Conservation (phyloP, 768 basidiomycete species). For the Collybia nuda region DNA sequence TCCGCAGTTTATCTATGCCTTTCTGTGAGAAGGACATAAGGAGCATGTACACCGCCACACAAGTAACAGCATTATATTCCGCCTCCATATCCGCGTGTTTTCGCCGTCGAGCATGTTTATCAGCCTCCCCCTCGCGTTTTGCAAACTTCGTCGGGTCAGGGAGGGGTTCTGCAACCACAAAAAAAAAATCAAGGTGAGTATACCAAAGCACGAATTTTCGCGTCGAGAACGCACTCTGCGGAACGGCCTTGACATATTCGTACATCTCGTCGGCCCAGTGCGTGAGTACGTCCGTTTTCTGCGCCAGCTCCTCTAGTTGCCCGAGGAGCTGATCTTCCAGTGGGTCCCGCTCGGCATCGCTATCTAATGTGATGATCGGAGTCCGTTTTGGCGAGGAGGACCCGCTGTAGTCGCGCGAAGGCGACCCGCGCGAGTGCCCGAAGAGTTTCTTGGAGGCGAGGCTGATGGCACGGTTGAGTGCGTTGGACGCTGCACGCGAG, state of each 20-base stretch:
- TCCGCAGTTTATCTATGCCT: constrained; percentile 82
- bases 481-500: constrained; percentile 67
- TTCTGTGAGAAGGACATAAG: constrained; percentile 91
- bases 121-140: constrained; percentile 69
- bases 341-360: constrained; percentile 54
- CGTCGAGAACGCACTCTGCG: constrained; percentile 62
- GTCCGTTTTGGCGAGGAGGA: constrained; percentile 59
- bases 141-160: constrained; percentile 78
- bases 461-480: constrained; percentile 76
- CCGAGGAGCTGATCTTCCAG: constrained; percentile 84
- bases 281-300: constrained; percentile 93
- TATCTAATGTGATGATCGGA: constrained; percentile 50
- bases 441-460: constrained; percentile 83
- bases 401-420: constrained; percentile 36
- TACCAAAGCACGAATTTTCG: neutral
- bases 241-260: constrained; percentile 81
- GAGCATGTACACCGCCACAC: constrained; percentile 87
- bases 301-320: constrained; percentile 83
- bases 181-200: constrained; percentile 9
- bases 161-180: constrained; percentile 58
- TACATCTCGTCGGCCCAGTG: constrained; percentile 96
- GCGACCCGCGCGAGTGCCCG: constrained; percentile 34
- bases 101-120: constrained; percentile 65
- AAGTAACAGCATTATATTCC: constrained; percentile 81
- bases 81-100: constrained; percentile 77